These are phyloP conservation scores for Bipolaris cookei DNA, from an alignment of 2,329 filamentous ascomycete species.

Conservation along the genomic window DNA sequence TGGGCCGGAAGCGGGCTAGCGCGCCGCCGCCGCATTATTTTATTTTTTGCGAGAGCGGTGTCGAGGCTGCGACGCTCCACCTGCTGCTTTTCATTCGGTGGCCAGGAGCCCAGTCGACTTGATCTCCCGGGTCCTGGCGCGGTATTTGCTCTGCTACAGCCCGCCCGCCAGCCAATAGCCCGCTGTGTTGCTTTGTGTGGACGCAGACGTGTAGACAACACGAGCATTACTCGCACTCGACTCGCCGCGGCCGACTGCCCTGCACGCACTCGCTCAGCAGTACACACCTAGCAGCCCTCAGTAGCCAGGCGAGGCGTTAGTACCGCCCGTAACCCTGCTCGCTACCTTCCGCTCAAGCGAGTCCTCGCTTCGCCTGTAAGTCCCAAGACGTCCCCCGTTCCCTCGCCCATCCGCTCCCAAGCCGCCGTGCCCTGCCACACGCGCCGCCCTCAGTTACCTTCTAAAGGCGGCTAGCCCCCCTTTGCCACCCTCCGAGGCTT, in stretches of 20 bases:
- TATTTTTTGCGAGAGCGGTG: conserved; percentile 7
- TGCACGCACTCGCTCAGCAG: neutral
- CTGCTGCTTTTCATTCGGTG: conserved; percentile 1
- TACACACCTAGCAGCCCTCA: neutral
- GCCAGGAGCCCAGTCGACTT: neutral
- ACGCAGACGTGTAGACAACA: no score
- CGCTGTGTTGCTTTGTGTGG: neutral
- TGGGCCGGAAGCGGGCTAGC: conserved; percentile 1
- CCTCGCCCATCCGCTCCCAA: conserved; percentile 4
- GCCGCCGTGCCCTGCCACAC: conserved; percentile 29
- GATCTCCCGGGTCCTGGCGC: neutral
- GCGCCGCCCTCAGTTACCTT: conserved; percentile 26
- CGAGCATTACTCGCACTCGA: no score
- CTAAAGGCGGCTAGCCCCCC: conserved; percentile 30
- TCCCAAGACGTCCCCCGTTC: conserved; percentile 7
- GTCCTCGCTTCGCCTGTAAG: conserved; percentile 19
- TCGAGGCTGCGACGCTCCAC: conserved; percentile 2
- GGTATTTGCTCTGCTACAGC: neutral
- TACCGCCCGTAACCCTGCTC: conserved; percentile 7
- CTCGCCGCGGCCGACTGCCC: neutral
- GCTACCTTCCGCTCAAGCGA: conserved; percentile 27
- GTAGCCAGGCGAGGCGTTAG: conserved; percentile 4
- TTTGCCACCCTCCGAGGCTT: neutral
- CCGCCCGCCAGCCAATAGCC: neutral
- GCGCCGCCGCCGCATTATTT: neutral